Base-by-base conservation (phyloP, 108 stramenopile genomes). In the Fistulifera pelliculosa region DNA sequence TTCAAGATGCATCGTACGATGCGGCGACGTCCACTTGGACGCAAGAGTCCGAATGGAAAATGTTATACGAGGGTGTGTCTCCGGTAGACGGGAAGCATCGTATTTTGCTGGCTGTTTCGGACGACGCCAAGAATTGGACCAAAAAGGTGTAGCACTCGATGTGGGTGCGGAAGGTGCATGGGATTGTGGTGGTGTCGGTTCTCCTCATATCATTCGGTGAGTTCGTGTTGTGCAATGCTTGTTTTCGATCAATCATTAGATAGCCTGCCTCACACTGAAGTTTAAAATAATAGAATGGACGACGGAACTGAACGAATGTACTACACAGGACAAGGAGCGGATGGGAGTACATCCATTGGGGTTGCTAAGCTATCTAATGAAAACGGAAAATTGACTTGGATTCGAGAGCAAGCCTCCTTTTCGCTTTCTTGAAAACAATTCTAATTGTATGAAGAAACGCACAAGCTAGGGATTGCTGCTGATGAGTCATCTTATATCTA, bases 231-330 rank as follows among this genome's bases (percentile, higher is more conserved):
- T 35, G 31, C 6, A 6, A 8, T 35, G 31, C 8, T n/a, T n/a
- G n/a, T n/a, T n/a, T n/a, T n/a, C n/a, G n/a, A n/a, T n/a, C n/a
- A n/a, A 35, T 35, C 6, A n/a, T n/a, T n/a, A n/a, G n/a, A n/a
- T n/a, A n/a, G n/a, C n/a, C n/a, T n/a, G n/a, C n/a, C n/a, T n/a
- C n/a, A n/a, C n/a, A n/a, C n/a, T n/a, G n/a, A n/a, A n/a, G n/a
- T n/a, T n/a, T n/a, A n/a, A n/a, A n/a, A n/a, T n/a, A n/a, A n/a
- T n/a, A 71, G 73, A 41, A 64, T 90, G 58, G 94, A 91, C 52
- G 87, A 93, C 58, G 94, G 91, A 12, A 74, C 70, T 19, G 73
- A 75, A 28, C 68, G 91, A 45, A 90, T 95, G 79, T 95, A 93
- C 62, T 93, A 95, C 69, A 83, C 81, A 21, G 94, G 91, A 1